Percentiles rank a stretch among this genome's conserved stretches.
phyloP scores from a whole-genome alignment of 805 yeast genomes.

The Grigorovia transvaalensis region DNA sequence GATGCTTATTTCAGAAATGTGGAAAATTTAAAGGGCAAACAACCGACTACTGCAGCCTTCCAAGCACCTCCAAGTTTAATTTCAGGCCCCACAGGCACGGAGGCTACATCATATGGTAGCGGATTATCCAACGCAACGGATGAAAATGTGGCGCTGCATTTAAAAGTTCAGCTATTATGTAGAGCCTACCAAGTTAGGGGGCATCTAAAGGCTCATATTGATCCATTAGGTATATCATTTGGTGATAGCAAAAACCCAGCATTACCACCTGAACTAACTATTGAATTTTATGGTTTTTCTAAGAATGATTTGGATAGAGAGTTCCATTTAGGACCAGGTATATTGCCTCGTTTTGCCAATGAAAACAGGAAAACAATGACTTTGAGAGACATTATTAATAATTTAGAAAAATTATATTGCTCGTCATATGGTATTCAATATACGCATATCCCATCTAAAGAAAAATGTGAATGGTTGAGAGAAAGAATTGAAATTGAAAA shows the following conservation, averaged over 20 bases:
- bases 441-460: constrained; percentile 91
- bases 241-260: constrained; percentile 50
- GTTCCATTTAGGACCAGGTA: constrained; percentile 94
- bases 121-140: constrained; percentile 34
- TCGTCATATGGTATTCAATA: constrained; percentile 86
- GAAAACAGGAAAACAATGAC: constrained; percentile 51
- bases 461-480: constrained; percentile 96
- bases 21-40: constrained; percentile 43
- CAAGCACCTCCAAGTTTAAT: constrained; percentile 85
- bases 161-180: constrained; percentile 91
- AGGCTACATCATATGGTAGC: constrained; percentile 39
- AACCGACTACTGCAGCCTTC: constrained; percentile 69
- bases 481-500: constrained; percentile 88
- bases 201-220: constrained; percentile 88
- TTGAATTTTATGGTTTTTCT: constrained; percentile 86
- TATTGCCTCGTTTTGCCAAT: constrained; percentile 79
- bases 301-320: constrained; percentile 74
- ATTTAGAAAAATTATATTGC: constrained; percentile 81
- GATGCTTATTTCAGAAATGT: constrained; percentile 90
- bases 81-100: constrained; percentile 69
- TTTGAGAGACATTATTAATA: constrained; percentile 63
- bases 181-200: constrained; percentile 99
- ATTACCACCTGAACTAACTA: constrained; percentile 76
- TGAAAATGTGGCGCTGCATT: constrained; percentile 69
- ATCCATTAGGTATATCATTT: constrained; percentile 86